Base-by-base conservation (phyloP, 225 moss, liverwort and hornwort genomes). In the Takakia lepidozioides region DNA sequence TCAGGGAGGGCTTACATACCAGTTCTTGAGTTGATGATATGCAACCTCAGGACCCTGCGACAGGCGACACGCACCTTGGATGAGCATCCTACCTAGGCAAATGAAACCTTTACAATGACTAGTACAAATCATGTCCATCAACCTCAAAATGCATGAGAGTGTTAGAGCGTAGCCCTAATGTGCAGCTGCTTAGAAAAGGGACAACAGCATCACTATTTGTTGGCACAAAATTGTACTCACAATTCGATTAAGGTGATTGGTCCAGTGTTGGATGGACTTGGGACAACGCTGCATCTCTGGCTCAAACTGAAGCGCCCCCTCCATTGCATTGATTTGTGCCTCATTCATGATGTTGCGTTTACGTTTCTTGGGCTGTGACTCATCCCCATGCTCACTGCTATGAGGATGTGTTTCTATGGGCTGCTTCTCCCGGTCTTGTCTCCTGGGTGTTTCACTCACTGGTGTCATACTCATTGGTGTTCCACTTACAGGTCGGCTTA, bases 291-390 rank as follows among this genome's bases (percentile, higher is more conserved):
- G 95, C 95, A 95, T 95, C 74, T 91, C 95, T 32, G 95, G 95
- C 61, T 90, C 84, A 26, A 46, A 51, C 66, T 80, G 90, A 57
- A 95, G 87, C 45, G 84, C 90, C 43, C 61, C 64, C 63, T 95
- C 95, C 72, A 95, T 90, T 23, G 69, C 65, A 57, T 24, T 75
- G 59, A 95, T 87, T 75, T 95, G 95, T 58, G 61, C 54, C 52
- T 95, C 95, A 70, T 85, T 95, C 95, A 95, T 95, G 10, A 95
- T 95, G 57, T 95, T 95, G 41, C 95, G 65, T 59, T 95, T 95
- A 58, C 95, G 81, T 85, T 95, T 95, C 78, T 85, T 95, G 15
- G 87, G 84, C 24, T 82, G 75, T 46, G 79, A 80, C 30, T 90
- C 87, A 60, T 95, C 93, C 43, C 71, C 76, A 56, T 90, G 87